These are phyloP conservation scores for Vararia minispora DNA, from an alignment of 768 basidiomycete genomes.

Conservation along the genomic window DNA sequence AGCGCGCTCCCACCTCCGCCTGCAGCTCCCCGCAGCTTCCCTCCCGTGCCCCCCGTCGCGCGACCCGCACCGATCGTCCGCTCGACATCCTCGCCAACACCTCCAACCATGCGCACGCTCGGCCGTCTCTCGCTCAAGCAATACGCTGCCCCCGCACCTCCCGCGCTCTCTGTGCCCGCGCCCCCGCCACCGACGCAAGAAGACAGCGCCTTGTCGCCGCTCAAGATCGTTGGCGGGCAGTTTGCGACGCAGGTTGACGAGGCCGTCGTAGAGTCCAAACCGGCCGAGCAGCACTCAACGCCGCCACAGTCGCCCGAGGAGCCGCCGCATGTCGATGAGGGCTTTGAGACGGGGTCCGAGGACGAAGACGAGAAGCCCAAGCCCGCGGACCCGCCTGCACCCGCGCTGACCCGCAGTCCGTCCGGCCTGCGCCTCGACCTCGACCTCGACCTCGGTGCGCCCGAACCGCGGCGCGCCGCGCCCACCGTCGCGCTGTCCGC, in stretches of 20 bases:
- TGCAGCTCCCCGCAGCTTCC: background rate
- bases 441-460: slow-evolving; percentile 3
- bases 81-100: slow-evolving; percentile 6
- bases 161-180: background rate
- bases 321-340: slow-evolving; percentile 12
- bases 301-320: slow-evolving; percentile 3
- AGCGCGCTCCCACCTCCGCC: slow-evolving; percentile 6
- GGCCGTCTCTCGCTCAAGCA: slow-evolving; percentile 12
- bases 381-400: slow-evolving; percentile 4
- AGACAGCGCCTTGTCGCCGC: background rate
- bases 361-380: slow-evolving; percentile 6
- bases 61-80: no score
- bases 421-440: no score
- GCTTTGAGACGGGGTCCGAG: slow-evolving; percentile 12
- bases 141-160: slow-evolving; percentile 11
- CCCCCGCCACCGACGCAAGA: background rate
- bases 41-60: background rate
- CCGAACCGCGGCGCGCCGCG: slow-evolving; percentile 3
- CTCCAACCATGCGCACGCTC: background rate
- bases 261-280: slow-evolving; percentile 2
- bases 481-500: slow-evolving; percentile 7
- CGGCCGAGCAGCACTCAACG: background rate
- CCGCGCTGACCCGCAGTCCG: no score
- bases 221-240: slow-evolving; percentile 5
- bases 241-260: background rate